Conservation (phyloP, 2,329 filamentous ascomycete species). For the Scleromitrula shiraiana region DNA sequence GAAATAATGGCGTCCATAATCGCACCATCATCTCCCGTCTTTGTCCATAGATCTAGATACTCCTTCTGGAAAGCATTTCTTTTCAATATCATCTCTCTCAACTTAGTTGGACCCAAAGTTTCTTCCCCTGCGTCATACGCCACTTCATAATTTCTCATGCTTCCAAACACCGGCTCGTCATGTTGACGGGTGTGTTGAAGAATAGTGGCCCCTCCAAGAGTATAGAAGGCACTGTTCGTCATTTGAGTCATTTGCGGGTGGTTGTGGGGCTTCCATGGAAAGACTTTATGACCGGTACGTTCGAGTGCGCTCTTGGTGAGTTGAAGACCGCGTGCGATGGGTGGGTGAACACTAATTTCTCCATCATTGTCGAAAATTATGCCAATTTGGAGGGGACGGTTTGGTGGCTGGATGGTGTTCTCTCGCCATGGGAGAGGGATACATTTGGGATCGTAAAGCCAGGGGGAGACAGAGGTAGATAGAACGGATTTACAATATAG, state of each 20-base stretch:
- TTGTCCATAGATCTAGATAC: slow-evolving; percentile 32
- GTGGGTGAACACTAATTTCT: slow-evolving; percentile 3
- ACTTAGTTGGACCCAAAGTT: slow-evolving; percentile 23
- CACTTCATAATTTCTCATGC: slow-evolving; percentile 27
- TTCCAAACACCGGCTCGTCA: slow-evolving; percentile 24
- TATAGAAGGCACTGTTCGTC: slow-evolving; percentile 28
- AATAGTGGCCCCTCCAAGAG: slow-evolving; percentile 29
- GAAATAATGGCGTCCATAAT: slow-evolving; percentile 31
- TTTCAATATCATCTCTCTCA: slow-evolving; percentile 27
- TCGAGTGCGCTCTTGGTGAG: neutral
- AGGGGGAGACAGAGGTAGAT: slow-evolving; percentile 24
- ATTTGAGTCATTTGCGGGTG: slow-evolving; percentile 28
- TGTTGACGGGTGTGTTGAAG: slow-evolving; percentile 22
- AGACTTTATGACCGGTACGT: slow-evolving; percentile 5
- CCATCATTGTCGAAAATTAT: slow-evolving; percentile 13
- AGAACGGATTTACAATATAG: slow-evolving; percentile 12
- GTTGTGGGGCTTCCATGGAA: slow-evolving; percentile 17
- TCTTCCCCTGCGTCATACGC: slow-evolving; percentile 22
- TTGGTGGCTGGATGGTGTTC: slow-evolving; percentile 15
- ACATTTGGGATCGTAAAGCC: slow-evolving; percentile 32
- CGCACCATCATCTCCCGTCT: slow-evolving; percentile 17
- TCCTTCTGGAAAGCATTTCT: slow-evolving; percentile 31
- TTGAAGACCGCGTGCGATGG: slow-evolving; percentile 3
- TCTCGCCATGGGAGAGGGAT: slow-evolving; percentile 15
- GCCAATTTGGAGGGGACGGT: slow-evolving; percentile 15